Evolutionary conservation across 73 alveolate species (phyloP).

Genomic region (Paramecium octaurelia): DNA sequence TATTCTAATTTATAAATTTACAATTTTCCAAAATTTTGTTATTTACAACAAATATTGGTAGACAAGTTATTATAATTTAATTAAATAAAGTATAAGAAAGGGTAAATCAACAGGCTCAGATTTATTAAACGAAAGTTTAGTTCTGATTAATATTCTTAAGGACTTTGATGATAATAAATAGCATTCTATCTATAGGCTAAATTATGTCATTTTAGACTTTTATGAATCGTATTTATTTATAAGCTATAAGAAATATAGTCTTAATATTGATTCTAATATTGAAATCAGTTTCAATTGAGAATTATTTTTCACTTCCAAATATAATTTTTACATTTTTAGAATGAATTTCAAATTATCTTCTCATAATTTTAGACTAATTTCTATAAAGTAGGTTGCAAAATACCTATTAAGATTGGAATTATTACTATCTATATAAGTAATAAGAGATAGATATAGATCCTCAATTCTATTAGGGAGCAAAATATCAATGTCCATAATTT

Average conservation of each 20-base stretch:
- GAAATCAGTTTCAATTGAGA: constrained; percentile 70
- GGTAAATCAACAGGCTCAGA: too few relatives aligned
- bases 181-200: constrained; percentile 20
- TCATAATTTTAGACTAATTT: constrained; percentile 77
- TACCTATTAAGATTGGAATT: too few relatives aligned
- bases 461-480: constrained; percentile 78
- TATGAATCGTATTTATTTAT: constrained; percentile 43
- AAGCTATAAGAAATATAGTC: constrained; percentile 3
- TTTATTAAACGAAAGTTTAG: too few relatives aligned
- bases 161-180: not conserved
- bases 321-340: too few relatives aligned
- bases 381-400: constrained; percentile 67
- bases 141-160: constrained; percentile 53
- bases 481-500: constrained; percentile 92
- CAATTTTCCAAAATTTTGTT: too few relatives aligned
- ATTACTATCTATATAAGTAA: too few relatives aligned
- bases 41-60: too few relatives aligned
- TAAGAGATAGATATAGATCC: constrained; percentile 65
- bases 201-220: constrained; percentile 62
- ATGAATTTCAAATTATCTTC: too few relatives aligned
- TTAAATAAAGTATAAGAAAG: too few relatives aligned
- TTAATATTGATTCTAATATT: constrained; percentile 65
- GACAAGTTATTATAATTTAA: too few relatives aligned
- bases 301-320: constrained; percentile 81
- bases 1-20: too few relatives aligned